Base-by-base conservation (phyloP, 2,329 filamentous ascomycete genomes). In the Colletotrichum salicis region DNA sequence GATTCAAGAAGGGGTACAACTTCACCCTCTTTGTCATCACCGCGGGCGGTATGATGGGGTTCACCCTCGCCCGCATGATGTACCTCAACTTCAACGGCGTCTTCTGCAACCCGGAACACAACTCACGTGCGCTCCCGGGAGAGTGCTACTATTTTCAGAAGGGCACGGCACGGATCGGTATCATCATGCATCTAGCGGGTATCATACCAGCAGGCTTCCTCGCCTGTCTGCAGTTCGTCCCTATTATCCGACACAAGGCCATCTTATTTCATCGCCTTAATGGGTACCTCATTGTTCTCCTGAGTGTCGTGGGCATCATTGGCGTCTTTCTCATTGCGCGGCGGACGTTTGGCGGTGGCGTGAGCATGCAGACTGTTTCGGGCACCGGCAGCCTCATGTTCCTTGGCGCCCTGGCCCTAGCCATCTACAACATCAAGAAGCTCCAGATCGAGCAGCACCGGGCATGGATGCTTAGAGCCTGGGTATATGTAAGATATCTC, bases 371-470 rank as follows among this genome's bases (percentile, higher is more conserved):
- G 74, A 77, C 79, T 0, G 82, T 76, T 1, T 77, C 86, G 0
- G 85, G 85, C 0, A 64, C 84, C 0, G 75, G 89, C 0, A 84
- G 79, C 1, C 81, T 88, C 35, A 76, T 84, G 10, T 87, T 87
- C 2, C 77, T 85, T 0, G 73, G 78, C 1, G 82, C 83, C 11
- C 77, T 88, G 29, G 72, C 76, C 0, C 71, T 91, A 55, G 86
- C 88, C 1, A 86, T 85, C 37, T 81, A 86, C 76, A 90, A 90
- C 73, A 86, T 92, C 77, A 90, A 88, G 77, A 80, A 82, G 2
- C 78, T 91, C 2, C 89, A 91, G 76, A 88, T 93, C 60, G 88
- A 91, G 37, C 86, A 91, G 75, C 90, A 92, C 72, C 84, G 90
- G 1, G 87, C 88, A 3, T 92, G 89, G 89, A 92, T 91, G 89